Percentiles rank a stretch among this genome's conserved stretches.
phyloP scores from a whole-genome alignment of 805 yeast genomes.

The Starmerella apis region DNA sequence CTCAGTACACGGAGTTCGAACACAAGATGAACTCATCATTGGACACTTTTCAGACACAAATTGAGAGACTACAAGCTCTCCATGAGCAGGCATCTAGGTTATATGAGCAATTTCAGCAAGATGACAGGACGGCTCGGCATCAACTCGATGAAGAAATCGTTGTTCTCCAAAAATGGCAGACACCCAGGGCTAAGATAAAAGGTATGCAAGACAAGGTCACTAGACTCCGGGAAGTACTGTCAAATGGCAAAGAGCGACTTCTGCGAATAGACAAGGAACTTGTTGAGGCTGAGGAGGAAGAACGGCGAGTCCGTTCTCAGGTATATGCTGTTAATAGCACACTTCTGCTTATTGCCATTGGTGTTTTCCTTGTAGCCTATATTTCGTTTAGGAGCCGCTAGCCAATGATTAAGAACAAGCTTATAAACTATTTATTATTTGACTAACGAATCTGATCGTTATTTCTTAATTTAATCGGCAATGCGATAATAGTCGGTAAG shows the following conservation, averaged over 20 bases:
- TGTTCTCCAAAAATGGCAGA: conserved; percentile 24
- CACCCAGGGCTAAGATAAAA: conserved; percentile 24
- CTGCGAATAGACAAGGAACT: conserved; percentile 23
- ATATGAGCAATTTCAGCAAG: conserved; percentile 21
- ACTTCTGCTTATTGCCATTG: conserved; percentile 13
- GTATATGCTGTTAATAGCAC: conserved; percentile 12
- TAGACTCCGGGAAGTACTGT: conserved; percentile 23
- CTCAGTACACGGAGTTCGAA: conserved; percentile 30
- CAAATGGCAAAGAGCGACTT: conserved; percentile 25
- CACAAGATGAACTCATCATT: conserved; percentile 18
- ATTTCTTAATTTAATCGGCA: conserved; percentile 18
- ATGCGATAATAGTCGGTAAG: conserved; percentile 23
- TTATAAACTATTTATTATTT: background rate
- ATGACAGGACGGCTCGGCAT: conserved; percentile 18
- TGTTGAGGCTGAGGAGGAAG: conserved; percentile 19
- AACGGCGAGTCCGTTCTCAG: conserved; percentile 13
- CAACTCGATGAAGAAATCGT: conserved; percentile 24
- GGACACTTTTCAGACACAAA: conserved; percentile 24
- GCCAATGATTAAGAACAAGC: background rate
- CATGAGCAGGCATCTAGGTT: conserved; percentile 20
- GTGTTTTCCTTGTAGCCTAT: conserved; percentile 12
- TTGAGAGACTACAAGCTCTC: conserved; percentile 25
- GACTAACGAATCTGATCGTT: background rate
- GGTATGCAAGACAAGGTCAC: conserved; percentile 25
- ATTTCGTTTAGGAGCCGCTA: background rate